Evolutionary conservation across 2,329 filamentous ascomycete genomes (phyloP), one percentile per base, ranked within the genome.

Genomic region (Diaporthe amygdali): DNA sequence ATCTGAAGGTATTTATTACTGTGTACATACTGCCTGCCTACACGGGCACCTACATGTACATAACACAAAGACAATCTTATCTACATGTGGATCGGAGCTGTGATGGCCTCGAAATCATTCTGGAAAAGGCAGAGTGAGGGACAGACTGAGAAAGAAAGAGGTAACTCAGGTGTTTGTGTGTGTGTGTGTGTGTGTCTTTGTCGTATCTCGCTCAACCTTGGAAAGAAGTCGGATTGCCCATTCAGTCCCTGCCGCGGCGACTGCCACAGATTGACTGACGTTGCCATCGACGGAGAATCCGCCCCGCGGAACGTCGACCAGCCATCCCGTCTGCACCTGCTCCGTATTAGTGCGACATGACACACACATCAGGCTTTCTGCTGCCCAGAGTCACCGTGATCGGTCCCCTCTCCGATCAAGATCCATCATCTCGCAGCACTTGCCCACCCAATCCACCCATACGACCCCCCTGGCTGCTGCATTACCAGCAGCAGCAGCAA

Each of bases 401-500:
- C 59, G 59, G 59, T 49, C 44, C 59, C 41, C 44, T 64, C 59
- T 49, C 59, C 59, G 59, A 64, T 64, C 59, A 49, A 64, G 59
- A 64, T 64, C 59, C 59, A 49, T 64, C 59, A 64, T 47, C 59
- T 64, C 44, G 44, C 41, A 49, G 44, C 10, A 49, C 8, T 25
- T 49, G 44, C 59, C 59, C 59, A 34, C n/a, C 41, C 15, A 44
- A 49, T 64, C 59, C 59, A 64, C 44, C 44, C 30, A 34, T 49
- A 44, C 59, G 20, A 47, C 41, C 30, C 41, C 59, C 59, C 27
- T 22, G 39, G 39, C 25, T 5, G 32, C 17, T 46, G 56, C 56
- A 63, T 39, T 27, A 61, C 25, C 20, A 32, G 41, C 12, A 63
- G 56, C 39, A 61, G 49, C 20, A 32, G 41, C 12, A 37, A 3